Evolutionary conservation across 805 yeast genomes (phyloP).

Genomic region (Saturnispora sekii): DNA sequence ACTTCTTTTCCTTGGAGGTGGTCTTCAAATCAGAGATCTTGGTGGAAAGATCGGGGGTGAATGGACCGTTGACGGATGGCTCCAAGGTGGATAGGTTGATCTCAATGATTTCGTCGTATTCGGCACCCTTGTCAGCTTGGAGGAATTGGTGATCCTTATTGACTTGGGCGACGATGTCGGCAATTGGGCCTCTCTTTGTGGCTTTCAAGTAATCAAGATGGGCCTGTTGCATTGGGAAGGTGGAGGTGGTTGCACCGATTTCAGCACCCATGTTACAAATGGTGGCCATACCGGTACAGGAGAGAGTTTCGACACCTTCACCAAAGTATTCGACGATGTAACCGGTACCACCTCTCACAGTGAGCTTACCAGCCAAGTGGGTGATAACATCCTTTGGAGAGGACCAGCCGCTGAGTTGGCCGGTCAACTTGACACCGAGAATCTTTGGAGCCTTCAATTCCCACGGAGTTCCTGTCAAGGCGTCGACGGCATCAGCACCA

Average conservation of each 20-base stretch:
- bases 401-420: conserved; percentile 89
- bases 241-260: conserved; percentile 96
- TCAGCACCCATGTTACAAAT: conserved; percentile 99
- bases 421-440: conserved; percentile 90
- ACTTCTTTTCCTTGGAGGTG: conserved; percentile 72
- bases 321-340: conserved; percentile 94
- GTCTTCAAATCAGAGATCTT: conserved; percentile 83
- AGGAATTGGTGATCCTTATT: conserved; percentile 51
- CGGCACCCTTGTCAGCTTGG: conserved; percentile 85
- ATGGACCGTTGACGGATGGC: conserved; percentile 96
- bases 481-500: conserved; percentile 99
- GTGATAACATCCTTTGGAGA: conserved; percentile 95
- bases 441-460: conserved; percentile 96
- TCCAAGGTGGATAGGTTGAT: conserved; percentile 82
- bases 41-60: conserved; percentile 96
- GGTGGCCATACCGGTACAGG: conserved; percentile 99
- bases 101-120: conserved; percentile 89
- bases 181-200: conserved; percentile 78
- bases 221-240: conserved; percentile 91
- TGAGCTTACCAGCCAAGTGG: conserved; percentile 85
- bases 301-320: conserved; percentile 83
- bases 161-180: conserved; percentile 68
- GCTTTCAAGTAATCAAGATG: conserved; percentile 81
- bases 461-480: conserved; percentile 90
- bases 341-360: conserved; percentile 98